Evolutionary conservation across 2,329 filamentous ascomycete genomes (phyloP).

Genomic region (Geosmithia putterillii): DNA sequence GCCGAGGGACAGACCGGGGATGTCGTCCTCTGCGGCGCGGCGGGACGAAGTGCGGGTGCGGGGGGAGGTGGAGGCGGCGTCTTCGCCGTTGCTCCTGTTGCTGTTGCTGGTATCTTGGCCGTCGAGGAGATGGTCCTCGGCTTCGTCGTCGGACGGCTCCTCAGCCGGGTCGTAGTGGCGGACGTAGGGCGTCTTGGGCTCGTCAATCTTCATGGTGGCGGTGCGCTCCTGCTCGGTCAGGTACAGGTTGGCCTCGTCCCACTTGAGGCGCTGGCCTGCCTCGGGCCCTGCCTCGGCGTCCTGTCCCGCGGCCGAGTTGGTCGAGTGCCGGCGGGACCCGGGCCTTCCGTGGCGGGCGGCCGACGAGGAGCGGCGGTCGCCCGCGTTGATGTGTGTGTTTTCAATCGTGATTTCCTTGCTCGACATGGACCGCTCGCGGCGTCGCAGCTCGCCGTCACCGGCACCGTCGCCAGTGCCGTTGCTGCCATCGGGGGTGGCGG

Average conservation of each 20-base stretch:
- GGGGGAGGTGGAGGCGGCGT: conserved; percentile 8
- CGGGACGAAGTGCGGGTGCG: conserved; percentile 14
- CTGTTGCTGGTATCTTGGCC: conserved; percentile 21
- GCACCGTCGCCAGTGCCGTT: conserved; percentile 16
- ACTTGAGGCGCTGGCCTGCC: conserved; percentile 69
- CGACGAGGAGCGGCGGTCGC: conserved; percentile 71
- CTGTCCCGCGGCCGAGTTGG: neutral
- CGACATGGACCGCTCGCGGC: conserved; percentile 29
- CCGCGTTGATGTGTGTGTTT: conserved; percentile 91
- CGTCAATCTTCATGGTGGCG: conserved; percentile 96
- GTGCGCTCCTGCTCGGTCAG: conserved; percentile 92
- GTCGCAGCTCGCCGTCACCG: conserved; percentile 15
- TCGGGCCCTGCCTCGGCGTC: conserved; percentile 16
- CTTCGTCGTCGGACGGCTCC: conserved; percentile 77
- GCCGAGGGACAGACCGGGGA: conserved; percentile 82
- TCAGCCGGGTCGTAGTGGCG: conserved; percentile 83
- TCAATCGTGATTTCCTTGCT: conserved; percentile 86
- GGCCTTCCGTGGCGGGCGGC: conserved; percentile 34
- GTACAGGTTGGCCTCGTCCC: conserved; percentile 98
- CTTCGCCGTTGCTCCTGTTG: conserved; percentile 38
- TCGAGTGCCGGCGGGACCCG: conserved; percentile 51
- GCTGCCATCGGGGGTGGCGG: conserved; percentile 15
- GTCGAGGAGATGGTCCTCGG: conserved; percentile 20
- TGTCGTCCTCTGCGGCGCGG: conserved; percentile 54
- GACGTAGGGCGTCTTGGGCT: conserved; percentile 95